A percentile compares a stretch with the other conserved stretches of the same genome.
Evolutionary conservation across 1,284 basidiomycete genomes (phyloP).

Genomic region (Ceratobasidium sp.): DNA sequence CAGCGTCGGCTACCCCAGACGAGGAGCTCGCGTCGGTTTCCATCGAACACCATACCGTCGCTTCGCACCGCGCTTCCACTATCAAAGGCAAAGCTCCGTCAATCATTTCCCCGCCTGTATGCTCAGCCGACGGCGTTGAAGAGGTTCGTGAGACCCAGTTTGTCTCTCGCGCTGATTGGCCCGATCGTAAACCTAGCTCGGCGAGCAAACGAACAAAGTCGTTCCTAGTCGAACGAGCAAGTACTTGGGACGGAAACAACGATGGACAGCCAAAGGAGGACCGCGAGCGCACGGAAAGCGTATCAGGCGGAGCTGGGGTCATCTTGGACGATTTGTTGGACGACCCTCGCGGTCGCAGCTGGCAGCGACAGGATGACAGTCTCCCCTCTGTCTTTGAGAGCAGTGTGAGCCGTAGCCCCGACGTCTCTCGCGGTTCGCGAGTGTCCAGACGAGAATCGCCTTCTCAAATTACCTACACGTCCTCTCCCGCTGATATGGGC

Average conservation of each 20-base stretch:
- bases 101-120: constrained; percentile 53
- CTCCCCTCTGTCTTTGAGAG: constrained; percentile 35
- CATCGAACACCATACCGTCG: constrained; percentile 35
- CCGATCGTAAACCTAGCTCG: constrained; percentile 68
- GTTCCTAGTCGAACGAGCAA: constrained; percentile 15
- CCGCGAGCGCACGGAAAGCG: neutral
- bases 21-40: constrained; percentile 34
- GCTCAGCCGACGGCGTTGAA: constrained; percentile 56
- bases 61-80: constrained; percentile 51
- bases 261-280: constrained; percentile 5
- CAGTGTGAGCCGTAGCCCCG: constrained; percentile 35
- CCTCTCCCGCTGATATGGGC: constrained; percentile 9
- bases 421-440: constrained; percentile 9
- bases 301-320: neutral
- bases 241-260: constrained; percentile 2
- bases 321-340: constrained; percentile 28
- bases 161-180: constrained; percentile 81
- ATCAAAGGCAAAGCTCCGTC: constrained; percentile 52
- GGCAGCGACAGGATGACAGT: constrained; percentile 28
- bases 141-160: constrained; percentile 71
- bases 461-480: neutral
- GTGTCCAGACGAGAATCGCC: constrained; percentile 9
- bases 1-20: constrained; percentile 46
- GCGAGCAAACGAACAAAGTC: constrained; percentile 52
- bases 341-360: constrained; percentile 32